Evolutionary conservation across 139 green algal species (phyloP).

Genomic region (Pseudopediastrum boryanum): DNA sequence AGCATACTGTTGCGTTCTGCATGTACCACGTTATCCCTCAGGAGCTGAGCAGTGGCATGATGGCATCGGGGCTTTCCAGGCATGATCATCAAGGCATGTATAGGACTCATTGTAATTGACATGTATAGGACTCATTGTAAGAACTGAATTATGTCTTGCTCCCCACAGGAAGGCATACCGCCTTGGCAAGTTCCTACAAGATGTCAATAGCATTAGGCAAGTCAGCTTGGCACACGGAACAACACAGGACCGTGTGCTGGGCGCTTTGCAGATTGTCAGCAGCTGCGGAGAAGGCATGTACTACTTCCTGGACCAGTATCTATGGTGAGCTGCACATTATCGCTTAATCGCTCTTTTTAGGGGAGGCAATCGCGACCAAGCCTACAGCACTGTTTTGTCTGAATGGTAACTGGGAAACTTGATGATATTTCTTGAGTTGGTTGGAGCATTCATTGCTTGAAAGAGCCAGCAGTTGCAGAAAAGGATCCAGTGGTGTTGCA

Average conservation of each 20-base stretch:
- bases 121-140: neutral
- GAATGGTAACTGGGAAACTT: too few relatives aligned
- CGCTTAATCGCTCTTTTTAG: too few relatives aligned
- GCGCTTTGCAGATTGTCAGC: constrained; percentile 27
- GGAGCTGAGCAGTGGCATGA: too few relatives aligned
- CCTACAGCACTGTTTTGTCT: too few relatives aligned
- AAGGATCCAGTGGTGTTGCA: too few relatives aligned
- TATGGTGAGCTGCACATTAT: constrained; percentile 64
- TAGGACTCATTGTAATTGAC: neutral
- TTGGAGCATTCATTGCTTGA: too few relatives aligned
- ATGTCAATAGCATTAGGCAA: constrained; percentile 67
- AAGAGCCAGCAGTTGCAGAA: too few relatives aligned
- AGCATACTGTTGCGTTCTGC: neutral
- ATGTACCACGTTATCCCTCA: neutral
- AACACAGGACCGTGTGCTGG: neutral
- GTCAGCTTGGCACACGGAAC: neutral
- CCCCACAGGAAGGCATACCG: constrained; percentile 75
- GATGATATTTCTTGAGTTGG: too few relatives aligned
- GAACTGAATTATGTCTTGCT: neutral
- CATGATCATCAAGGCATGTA: neutral
- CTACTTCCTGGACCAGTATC: constrained; percentile 86
- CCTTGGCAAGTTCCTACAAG: constrained; percentile 83
- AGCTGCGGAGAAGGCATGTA: constrained; percentile 75
- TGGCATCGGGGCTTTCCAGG: constrained; percentile 5
- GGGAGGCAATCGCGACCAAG: too few relatives aligned